Evolutionary conservation across 495 filamentous ascomycete species (phyloP), one percentile per base, ranked within the genome.

Genomic region (Rusavskia elegans): DNA sequence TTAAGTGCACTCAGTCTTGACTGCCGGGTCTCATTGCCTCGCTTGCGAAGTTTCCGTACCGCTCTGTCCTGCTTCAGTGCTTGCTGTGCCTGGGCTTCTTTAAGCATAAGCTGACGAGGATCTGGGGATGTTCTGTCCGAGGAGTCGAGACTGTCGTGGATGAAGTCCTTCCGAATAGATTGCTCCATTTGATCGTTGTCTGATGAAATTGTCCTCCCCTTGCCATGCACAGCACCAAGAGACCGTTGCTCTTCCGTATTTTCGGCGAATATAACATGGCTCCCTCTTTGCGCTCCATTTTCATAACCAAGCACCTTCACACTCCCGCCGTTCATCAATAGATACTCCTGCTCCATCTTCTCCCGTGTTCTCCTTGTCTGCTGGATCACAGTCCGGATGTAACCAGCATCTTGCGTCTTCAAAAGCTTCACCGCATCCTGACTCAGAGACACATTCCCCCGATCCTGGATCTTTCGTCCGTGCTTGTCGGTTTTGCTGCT

Each of bases 351-450:
- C 66, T 82, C 78, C 50, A 80, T 50, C 58, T 69, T 71, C 66
- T 83, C 75, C 48, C 80, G 70, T 59, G 80, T 72, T 56, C 72
- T 71, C 57, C 77, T 70, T 23, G 78, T 72, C 60, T 72, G 67
- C 60, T 82, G 77, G 51, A 74, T 66, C 56, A 80, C 73, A 29
- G 78, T 88, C 59, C 87, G 71, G 25, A 98, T 61, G 62, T 97
- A 97, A 8, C 84, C 89, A 32, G 84, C 72, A 70, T 98, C 92
- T 70, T 98, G 93, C 42, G 93, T 97, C 78, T 98, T 98, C 55
- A 95, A 78, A 59, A 95, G 65, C 61, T 87, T 82, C 23, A 92
- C 85, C 17, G 82, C 80, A 52, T 93, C 86, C 41, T 72, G 62
- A 53, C 70, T 74, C 50, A 87, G 64, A 21, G 68, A 64, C 39